phyloP scores from a whole-genome alignment of 495 filamentous ascomycete genomes.

The Penicillium lividum region DNA sequence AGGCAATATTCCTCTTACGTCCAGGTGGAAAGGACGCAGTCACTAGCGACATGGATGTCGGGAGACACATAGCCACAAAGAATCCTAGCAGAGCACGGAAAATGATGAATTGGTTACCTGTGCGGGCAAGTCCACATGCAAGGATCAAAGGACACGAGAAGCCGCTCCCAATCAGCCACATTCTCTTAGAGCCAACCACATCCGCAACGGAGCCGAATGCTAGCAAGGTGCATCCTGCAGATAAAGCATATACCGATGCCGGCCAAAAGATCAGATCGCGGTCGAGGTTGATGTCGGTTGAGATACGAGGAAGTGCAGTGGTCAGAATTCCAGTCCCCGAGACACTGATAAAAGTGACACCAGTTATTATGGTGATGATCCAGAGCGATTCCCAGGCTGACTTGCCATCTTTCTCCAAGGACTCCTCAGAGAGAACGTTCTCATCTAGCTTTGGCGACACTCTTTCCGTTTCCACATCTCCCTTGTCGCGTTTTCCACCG shows the following conservation, averaged over 20 bases:
- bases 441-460: too few relatives aligned
- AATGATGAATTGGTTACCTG: constrained; percentile 46
- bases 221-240: constrained; percentile 47
- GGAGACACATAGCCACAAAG: constrained; percentile 47
- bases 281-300: constrained; percentile 41
- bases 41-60: constrained; percentile 48
- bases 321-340: constrained; percentile 32
- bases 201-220: constrained; percentile 53
- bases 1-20: constrained; percentile 41
- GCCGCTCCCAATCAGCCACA: constrained; percentile 48
- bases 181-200: constrained; percentile 42
- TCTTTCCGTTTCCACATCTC: too few relatives aligned
- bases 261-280: constrained; percentile 47
- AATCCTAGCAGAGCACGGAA: constrained; percentile 52
- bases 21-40: constrained; percentile 43
- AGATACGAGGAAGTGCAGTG: constrained; percentile 52
- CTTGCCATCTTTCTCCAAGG: background rate
- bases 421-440: too few relatives aligned
- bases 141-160: constrained; percentile 12
- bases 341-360: background rate
- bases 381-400: background rate
- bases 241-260: constrained; percentile 34
- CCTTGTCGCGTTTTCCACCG: too few relatives aligned
- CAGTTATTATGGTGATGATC: background rate
- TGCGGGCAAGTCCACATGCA: constrained; percentile 21